These are phyloP conservation scores for Neoarthrinium moseri DNA, from an alignment of 2,329 filamentous ascomycete genomes.

Conservation along the genomic window DNA sequence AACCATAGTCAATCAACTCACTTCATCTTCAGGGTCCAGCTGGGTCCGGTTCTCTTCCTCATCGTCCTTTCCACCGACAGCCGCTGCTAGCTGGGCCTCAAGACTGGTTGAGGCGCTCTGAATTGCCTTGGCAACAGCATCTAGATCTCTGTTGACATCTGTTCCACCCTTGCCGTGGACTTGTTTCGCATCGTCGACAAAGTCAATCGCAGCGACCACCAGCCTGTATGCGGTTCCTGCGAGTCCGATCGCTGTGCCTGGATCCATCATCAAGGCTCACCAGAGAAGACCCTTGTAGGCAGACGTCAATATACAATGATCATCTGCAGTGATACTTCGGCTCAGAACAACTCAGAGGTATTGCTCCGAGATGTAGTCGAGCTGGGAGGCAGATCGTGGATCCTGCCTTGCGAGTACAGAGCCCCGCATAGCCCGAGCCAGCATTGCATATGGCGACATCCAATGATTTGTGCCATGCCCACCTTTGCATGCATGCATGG, in stretches of 20 bases:
- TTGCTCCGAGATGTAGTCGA: not conserved
- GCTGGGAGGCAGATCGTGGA: not conserved
- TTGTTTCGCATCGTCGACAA: slow-evolving; percentile 19
- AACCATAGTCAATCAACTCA: slow-evolving; percentile 5
- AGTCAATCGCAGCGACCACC: slow-evolving; percentile 17
- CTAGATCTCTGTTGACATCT: slow-evolving; percentile 15
- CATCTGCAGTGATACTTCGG: not conserved
- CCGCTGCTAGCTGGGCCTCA: slow-evolving; percentile 13
- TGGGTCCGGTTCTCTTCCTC: not conserved
- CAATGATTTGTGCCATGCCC: not conserved
- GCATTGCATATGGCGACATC: not conserved
- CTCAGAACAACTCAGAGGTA: not conserved
- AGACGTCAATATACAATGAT: too few species aligned
- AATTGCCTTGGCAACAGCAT: slow-evolving; percentile 13
- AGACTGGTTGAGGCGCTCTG: slow-evolving; percentile 14
- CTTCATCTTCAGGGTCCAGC: slow-evolving; percentile 9
- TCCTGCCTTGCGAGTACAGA: not conserved
- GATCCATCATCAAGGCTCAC: slow-evolving; percentile 13
- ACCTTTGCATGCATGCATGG: not conserved
- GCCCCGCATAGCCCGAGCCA: not conserved
- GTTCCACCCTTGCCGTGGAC: slow-evolving; percentile 18
- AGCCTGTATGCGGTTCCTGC: slow-evolving; percentile 17
- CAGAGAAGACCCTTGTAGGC: not conserved
- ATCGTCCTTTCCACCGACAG: not conserved
- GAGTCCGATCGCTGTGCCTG: slow-evolving; percentile 15